Percentiles rank a stretch among this genome's conserved stretches.
phyloP scores from a whole-genome alignment of 768 basidiomycete genomes.

The Boletus speciosus region DNA sequence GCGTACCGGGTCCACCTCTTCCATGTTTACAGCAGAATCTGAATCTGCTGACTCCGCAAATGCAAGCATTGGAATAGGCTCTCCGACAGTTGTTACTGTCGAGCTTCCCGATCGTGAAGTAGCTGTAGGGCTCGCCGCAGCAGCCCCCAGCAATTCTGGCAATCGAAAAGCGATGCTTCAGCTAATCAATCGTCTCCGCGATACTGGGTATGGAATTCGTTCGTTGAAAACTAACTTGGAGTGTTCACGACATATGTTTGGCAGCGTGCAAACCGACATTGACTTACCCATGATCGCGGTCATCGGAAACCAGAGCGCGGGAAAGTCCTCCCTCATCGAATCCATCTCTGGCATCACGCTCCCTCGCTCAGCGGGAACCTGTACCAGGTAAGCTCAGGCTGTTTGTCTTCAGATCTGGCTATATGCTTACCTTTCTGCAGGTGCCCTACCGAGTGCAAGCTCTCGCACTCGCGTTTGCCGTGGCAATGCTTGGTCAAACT shows the following conservation, averaged over 20 bases:
- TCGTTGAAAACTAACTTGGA: not conserved
- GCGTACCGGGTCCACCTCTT: not conserved
- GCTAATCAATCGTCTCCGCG: conserved; percentile 55
- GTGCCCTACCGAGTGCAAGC: conserved; percentile 57
- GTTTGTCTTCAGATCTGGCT: not conserved
- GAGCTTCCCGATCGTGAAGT: not conserved
- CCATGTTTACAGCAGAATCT: not conserved
- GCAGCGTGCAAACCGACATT: conserved; percentile 64
- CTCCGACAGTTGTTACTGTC: not conserved
- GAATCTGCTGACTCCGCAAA: not conserved
- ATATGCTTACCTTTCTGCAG: conserved; percentile 26
- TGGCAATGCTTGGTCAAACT: conserved; percentile 56
- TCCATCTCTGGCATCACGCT: conserved; percentile 70
- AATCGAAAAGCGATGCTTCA: conserved; percentile 53
- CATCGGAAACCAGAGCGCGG: conserved; percentile 69
- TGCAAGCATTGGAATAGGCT: not conserved
- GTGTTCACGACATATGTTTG: not conserved
- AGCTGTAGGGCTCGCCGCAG: conserved; percentile 52
- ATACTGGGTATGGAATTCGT: conserved; percentile 47
- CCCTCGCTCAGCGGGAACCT: conserved; percentile 70
- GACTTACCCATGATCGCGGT: conserved; percentile 74
- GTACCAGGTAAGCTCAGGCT: conserved; percentile 51
- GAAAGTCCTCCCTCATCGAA: conserved; percentile 76
- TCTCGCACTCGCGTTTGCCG: conserved; percentile 35
- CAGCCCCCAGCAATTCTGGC: conserved; percentile 33